Conservation (phyloP, 768 basidiomycete genomes). For the Phylloporus sp. region DNA sequence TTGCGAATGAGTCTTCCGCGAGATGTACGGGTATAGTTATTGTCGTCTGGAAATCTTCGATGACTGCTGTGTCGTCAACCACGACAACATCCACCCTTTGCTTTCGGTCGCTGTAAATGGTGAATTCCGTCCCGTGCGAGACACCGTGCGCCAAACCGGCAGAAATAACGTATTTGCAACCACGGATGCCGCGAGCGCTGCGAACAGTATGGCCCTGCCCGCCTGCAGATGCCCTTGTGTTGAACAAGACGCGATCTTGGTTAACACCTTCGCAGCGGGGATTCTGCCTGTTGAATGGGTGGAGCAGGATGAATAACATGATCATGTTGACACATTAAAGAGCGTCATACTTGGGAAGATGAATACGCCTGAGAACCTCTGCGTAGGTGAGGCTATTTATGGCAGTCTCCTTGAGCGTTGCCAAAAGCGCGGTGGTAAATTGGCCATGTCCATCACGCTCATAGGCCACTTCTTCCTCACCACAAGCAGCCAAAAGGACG, state of each 20-base stretch:
- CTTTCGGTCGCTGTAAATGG: constrained; percentile 12
- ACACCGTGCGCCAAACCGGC: constrained; percentile 29
- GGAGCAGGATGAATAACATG: background rate
- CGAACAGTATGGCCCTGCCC: constrained; percentile 4
- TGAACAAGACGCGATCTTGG: constrained; percentile 23
- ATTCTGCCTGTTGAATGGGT: constrained; percentile 16
- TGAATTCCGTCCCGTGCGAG: constrained; percentile 13
- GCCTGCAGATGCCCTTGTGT: constrained; percentile 13
- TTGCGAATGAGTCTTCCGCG: background rate
- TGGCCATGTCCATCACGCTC: constrained; percentile 20
- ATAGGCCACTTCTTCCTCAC: constrained; percentile 31
- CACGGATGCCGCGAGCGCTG: background rate
- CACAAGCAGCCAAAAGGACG: constrained; percentile 43
- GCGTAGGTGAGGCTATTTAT: constrained; percentile 22
- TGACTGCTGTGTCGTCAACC: constrained; percentile 7
- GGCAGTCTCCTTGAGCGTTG: constrained; percentile 2
- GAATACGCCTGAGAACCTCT: constrained; percentile 19
- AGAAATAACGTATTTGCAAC: constrained; percentile 14
- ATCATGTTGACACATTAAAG: too few relatives aligned
- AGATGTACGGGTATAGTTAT: background rate
- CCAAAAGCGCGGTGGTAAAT: constrained; percentile 26
- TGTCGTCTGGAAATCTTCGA: constrained; percentile 14
- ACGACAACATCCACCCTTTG: background rate
- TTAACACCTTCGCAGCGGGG: constrained; percentile 29
- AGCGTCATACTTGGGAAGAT: constrained; percentile 6